These are phyloP conservation scores for Yamadazyma atlantica DNA, from an alignment of 1,139 yeast species.

Conservation along the genomic window DNA sequence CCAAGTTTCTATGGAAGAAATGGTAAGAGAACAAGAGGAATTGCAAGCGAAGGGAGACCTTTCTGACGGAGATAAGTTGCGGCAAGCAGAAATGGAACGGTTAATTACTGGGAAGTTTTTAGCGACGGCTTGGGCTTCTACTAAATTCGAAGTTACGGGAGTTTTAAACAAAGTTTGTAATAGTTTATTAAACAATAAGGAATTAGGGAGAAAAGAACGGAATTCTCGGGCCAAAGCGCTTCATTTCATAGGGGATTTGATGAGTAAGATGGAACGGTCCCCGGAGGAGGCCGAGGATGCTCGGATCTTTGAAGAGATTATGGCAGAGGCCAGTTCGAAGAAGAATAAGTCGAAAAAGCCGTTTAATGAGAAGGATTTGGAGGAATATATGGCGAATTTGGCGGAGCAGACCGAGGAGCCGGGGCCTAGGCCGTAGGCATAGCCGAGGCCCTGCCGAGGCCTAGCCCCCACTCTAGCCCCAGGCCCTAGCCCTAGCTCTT, in stretches of 20 bases:
- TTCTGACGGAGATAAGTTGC: conserved; percentile 44
- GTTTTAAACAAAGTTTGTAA: conserved; percentile 67
- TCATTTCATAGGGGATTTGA: conserved; percentile 54
- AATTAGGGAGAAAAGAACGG: conserved; percentile 50
- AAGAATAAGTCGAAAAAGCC: conserved; percentile 29
- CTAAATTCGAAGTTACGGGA: conserved; percentile 71
- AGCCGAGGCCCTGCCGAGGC: no score
- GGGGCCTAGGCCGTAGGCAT: no score
- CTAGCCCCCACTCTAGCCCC: no score
- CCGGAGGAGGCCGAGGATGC: conserved; percentile 76
- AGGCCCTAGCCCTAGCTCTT: no score
- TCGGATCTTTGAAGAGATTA: conserved; percentile 71
- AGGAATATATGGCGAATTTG: conserved; percentile 22
- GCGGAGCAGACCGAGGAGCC: no score
- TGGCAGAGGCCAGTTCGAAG: conserved; percentile 64
- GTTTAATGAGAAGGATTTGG: conserved; percentile 20
- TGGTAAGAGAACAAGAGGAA: conserved; percentile 50
- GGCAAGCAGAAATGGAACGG: conserved; percentile 63
- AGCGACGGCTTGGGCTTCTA: conserved; percentile 78
- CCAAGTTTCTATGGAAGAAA: conserved; percentile 37
- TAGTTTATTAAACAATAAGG: conserved; percentile 56
- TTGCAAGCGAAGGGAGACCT: conserved; percentile 33
- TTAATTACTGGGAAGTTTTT: conserved; percentile 70
- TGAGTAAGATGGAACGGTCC: conserved; percentile 56
- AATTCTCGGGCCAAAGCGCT: conserved; percentile 61